A percentile compares a stretch with the other conserved stretches of the same genome.
Evolutionary conservation across 208 protist genomes (phyloP).

Genomic region (Porcisia hertigi): DNA sequence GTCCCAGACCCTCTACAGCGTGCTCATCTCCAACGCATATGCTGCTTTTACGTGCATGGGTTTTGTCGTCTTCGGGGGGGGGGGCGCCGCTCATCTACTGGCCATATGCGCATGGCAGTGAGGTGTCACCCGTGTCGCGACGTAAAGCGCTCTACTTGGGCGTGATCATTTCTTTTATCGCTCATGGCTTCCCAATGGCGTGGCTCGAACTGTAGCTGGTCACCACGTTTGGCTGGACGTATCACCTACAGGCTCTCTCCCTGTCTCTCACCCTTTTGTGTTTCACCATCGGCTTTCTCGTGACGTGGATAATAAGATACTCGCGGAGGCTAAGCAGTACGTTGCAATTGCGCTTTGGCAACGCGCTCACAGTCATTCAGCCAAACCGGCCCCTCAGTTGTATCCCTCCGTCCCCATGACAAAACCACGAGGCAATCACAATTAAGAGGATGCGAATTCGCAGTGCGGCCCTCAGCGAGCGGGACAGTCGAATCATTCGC

Average conservation of each 20-base stretch:
- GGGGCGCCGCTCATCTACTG: constrained; percentile 71
- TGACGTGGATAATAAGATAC: constrained; percentile 72
- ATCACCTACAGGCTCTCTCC: constrained; percentile 69
- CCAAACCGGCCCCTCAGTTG: constrained; percentile 22
- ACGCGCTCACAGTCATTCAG: constrained; percentile 29
- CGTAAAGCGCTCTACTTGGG: constrained; percentile 48
- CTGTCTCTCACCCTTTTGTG: constrained; percentile 61
- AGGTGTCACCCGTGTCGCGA: constrained; percentile 70
- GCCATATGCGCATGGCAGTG: constrained; percentile 63
- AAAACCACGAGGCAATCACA: constrained; percentile 7
- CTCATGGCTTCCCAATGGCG: constrained; percentile 71
- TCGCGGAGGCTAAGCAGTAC: constrained; percentile 77
- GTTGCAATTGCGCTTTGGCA: constrained; percentile 65
- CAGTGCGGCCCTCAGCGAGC: neutral
- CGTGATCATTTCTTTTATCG: constrained; percentile 62
- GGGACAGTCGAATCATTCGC: neutral
- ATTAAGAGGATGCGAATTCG: constrained; percentile 8
- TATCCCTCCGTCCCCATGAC: constrained; percentile 1
- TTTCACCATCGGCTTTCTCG: constrained; percentile 76
- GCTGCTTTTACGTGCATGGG: constrained; percentile 58
- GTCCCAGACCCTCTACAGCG: constrained; percentile 10
- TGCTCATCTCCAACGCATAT: constrained; percentile 49
- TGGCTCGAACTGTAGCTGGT: constrained; percentile 82
- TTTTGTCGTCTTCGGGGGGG: constrained; percentile 45
- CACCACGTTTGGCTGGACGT: constrained; percentile 49